Conservation (phyloP, 2,329 filamentous ascomycete genomes). For the Sclerotinia borealis region DNA sequence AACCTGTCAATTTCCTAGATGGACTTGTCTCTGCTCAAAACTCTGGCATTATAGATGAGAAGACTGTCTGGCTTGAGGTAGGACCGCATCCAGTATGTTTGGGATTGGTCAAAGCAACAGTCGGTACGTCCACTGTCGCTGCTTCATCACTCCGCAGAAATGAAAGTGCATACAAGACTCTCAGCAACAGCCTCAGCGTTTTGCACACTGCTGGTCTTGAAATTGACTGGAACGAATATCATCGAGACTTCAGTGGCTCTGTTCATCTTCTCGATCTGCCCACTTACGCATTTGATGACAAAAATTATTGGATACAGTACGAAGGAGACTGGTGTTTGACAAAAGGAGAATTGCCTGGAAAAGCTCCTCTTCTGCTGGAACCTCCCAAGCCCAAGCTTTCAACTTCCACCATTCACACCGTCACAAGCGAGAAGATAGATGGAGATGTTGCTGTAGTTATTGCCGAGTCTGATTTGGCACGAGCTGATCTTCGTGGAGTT, state of each 20-base stretch:
- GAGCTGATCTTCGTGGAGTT: conserved; percentile 32
- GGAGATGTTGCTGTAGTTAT: conserved; percentile 43
- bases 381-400: conserved; percentile 41
- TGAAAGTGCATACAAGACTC: conserved; percentile 58
- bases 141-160: conserved; percentile 56
- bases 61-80: conserved; percentile 66
- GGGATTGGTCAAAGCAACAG: conserved; percentile 61
- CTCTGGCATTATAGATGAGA: conserved; percentile 55
- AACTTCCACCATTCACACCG: conserved; percentile 38
- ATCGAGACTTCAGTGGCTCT: conserved; percentile 52
- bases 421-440: conserved; percentile 43
- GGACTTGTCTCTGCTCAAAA: conserved; percentile 52
- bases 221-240: conserved; percentile 67
- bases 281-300: conserved; percentile 62
- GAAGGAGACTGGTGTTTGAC: conserved; percentile 61
- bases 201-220: conserved; percentile 57
- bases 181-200: conserved; percentile 50
- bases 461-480: conserved; percentile 48
- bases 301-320: conserved; percentile 62
- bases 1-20: conserved; percentile 59
- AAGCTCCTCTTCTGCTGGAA: conserved; percentile 50
- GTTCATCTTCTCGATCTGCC: conserved; percentile 60
- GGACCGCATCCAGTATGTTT: conserved; percentile 68
- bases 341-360: conserved; percentile 46
- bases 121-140: conserved; percentile 42